Evolutionary conservation across 2,329 filamentous ascomycete genomes (phyloP).

Genomic region (Colletotrichum graminicola): DNA sequence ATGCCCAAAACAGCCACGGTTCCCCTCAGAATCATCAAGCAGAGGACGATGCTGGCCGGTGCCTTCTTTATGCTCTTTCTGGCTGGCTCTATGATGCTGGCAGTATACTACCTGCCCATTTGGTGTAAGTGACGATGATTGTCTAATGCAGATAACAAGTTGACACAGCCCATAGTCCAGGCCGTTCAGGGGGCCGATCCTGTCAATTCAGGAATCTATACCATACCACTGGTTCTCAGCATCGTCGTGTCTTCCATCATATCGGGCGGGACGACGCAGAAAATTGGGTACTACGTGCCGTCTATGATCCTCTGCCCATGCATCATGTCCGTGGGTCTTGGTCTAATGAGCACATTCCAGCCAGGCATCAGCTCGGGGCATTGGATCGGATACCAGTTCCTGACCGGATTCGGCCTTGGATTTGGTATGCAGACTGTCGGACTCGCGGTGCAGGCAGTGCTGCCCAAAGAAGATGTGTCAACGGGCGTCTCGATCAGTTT

Average conservation of each 20-base stretch:
- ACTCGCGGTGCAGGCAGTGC: constrained; percentile 68
- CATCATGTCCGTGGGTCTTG: constrained; percentile 65
- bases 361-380: constrained; percentile 59
- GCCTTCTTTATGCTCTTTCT: constrained; percentile 61
- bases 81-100: constrained; percentile 64
- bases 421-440: constrained; percentile 69
- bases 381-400: constrained; percentile 72
- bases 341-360: constrained; percentile 68
- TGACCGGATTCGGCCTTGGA: constrained; percentile 70
- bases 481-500: constrained; percentile 68
- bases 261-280: constrained; percentile 62
- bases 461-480: constrained; percentile 64
- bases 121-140: constrained; percentile 61
- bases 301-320: constrained; percentile 65
- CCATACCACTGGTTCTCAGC: constrained; percentile 67
- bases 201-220: constrained; percentile 68
- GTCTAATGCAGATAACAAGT: constrained; percentile 1
- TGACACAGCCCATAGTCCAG: constrained; percentile 58
- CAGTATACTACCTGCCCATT: constrained; percentile 66
- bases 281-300: constrained; percentile 71
- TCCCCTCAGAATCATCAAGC: constrained; percentile 65
- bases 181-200: constrained; percentile 65
- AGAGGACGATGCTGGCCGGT: constrained; percentile 66
- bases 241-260: constrained; percentile 65
- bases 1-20: constrained; percentile 69